Conservation (phyloP, 1,139 yeast species). For the Nakaseomyces nivariensis region DNA sequence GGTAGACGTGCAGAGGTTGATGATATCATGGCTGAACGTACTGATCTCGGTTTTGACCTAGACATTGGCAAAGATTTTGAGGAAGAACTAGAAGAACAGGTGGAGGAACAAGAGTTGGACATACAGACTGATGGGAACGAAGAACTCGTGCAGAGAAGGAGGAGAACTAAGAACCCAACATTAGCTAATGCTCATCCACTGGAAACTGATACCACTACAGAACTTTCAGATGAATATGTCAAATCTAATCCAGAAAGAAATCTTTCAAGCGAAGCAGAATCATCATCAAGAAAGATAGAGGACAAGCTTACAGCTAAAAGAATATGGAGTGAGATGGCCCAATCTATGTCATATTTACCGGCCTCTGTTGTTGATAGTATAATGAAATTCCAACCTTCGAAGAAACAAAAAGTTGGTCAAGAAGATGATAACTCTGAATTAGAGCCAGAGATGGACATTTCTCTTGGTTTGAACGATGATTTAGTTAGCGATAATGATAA, state of each 20-base stretch:
- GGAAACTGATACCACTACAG: slow-evolving; percentile 15
- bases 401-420: slow-evolving; percentile 9
- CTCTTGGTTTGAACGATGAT: slow-evolving; percentile 19
- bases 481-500: slow-evolving; percentile 1
- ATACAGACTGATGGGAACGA: neutral
- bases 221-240: slow-evolving; percentile 16
- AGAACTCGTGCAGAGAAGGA: neutral
- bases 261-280: neutral
- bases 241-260: slow-evolving; percentile 5
- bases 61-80: slow-evolving; percentile 17
- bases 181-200: slow-evolving; percentile 18
- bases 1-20: slow-evolving; percentile 11
- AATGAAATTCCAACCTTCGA: slow-evolving; percentile 9
- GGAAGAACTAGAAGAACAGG: neutral
- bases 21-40: slow-evolving; percentile 7
- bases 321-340: slow-evolving; percentile 14
- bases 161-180: slow-evolving; percentile 5
- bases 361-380: slow-evolving; percentile 8
- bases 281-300: neutral
- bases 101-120: neutral
- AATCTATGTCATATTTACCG: slow-evolving; percentile 15
- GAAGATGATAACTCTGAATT: slow-evolving; percentile 4
- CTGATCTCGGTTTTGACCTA: slow-evolving; percentile 29
- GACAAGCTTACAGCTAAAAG: slow-evolving; percentile 13
- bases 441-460: slow-evolving; percentile 17